Evolutionary conservation across 805 yeast genomes (phyloP).

Genomic region (Debaryomyces maramus): DNA sequence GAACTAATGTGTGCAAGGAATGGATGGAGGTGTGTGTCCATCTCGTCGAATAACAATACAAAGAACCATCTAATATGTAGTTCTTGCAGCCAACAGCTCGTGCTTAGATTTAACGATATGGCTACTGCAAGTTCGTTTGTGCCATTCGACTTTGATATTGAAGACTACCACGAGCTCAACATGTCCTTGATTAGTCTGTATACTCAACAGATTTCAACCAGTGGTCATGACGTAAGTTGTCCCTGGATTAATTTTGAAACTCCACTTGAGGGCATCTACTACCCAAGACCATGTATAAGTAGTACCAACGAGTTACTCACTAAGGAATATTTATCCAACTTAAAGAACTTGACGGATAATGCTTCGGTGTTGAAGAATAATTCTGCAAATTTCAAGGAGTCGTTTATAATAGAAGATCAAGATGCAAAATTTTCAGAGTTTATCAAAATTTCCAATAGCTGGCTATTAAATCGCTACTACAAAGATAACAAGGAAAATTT

Average conservation of each 20-base stretch:
- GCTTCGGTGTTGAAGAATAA: conserved; percentile 15
- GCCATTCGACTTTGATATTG: conserved; percentile 18
- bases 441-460: conserved; percentile 26
- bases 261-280: conserved; percentile 34
- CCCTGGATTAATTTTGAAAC: conserved; percentile 39
- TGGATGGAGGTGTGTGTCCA: conserved; percentile 53
- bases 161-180: conserved; percentile 27
- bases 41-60: conserved; percentile 18
- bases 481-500: conserved; percentile 38
- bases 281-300: conserved; percentile 32
- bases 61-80: conserved; percentile 37
- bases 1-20: conserved; percentile 50
- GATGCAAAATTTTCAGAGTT: conserved; percentile 13
- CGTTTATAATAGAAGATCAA: conserved; percentile 5
- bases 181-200: conserved; percentile 24
- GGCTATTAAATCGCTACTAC: conserved; percentile 32
- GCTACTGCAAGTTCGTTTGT: conserved; percentile 4
- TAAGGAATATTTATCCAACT: conserved; percentile 25
- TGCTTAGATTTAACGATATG: conserved; percentile 27
- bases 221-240: conserved; percentile 33
- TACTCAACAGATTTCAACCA: conserved; percentile 19
- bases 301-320: conserved; percentile 30
- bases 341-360: conserved; percentile 31
- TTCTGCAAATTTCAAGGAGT: conserved; percentile 6
- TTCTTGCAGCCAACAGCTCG: conserved; percentile 28